Conservation (phyloP, 495 filamentous ascomycete species). For the Hypomontagnella monticulosa region DNA sequence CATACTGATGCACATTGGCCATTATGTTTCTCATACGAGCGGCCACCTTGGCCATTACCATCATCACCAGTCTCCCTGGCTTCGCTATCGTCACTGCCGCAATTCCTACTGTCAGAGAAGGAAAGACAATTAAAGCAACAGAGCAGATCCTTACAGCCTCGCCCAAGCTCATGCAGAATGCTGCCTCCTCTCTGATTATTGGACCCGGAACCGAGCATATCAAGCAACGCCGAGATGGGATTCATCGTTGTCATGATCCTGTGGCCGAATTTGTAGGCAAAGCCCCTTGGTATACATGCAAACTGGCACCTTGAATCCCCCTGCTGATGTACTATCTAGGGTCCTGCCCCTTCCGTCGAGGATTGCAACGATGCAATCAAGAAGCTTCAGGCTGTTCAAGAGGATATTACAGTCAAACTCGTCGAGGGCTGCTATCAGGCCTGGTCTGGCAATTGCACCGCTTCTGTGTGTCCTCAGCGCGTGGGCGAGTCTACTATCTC, state of each 20-base stretch:
- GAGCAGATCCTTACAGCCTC: not conserved
- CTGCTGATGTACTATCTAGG: slow-evolving; percentile 21
- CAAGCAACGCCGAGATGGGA: slow-evolving; percentile 23
- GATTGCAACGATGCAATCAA: slow-evolving; percentile 41
- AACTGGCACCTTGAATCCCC: not conserved
- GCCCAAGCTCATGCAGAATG: slow-evolving; percentile 1
- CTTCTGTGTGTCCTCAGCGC: slow-evolving; percentile 41
- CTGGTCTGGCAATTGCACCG: slow-evolving; percentile 43
- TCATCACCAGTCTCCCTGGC: slow-evolving; percentile 1
- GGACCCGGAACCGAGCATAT: slow-evolving; percentile 5
- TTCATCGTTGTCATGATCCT: slow-evolving; percentile 41
- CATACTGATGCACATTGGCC: not conserved
- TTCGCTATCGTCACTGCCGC: slow-evolving; percentile 1
- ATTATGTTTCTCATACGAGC: slow-evolving; percentile 24
- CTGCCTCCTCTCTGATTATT: slow-evolving; percentile 1
- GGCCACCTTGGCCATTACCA: slow-evolving; percentile 10
- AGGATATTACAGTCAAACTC: slow-evolving; percentile 40
- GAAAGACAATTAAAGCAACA: not conserved
- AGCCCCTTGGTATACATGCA: not conserved
- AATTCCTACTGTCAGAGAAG: not conserved
- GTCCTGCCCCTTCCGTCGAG: slow-evolving; percentile 38
- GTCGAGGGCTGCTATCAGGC: slow-evolving; percentile 42
- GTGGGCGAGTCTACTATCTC: slow-evolving; percentile 37
- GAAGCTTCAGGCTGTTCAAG: slow-evolving; percentile 30
- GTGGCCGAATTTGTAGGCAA: slow-evolving; percentile 35